These are phyloP conservation scores for Mucor plumbeus DNA, from an alignment of 371 early-diverging fungal genomes.

Conservation along the genomic window DNA sequence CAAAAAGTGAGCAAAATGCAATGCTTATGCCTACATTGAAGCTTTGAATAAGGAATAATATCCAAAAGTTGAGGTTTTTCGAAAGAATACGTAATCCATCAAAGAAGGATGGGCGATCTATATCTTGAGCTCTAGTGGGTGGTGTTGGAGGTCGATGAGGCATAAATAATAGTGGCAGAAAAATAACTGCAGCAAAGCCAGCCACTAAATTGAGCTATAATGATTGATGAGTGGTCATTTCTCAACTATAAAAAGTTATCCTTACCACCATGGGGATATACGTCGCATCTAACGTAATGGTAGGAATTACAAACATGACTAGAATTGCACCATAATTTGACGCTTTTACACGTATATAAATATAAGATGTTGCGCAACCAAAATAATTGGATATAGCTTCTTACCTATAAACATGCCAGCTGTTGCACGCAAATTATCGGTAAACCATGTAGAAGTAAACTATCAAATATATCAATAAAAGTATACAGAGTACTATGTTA, in stretches of 20 bases:
- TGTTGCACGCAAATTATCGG: slow-evolving; percentile 64
- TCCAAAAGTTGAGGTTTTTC: slow-evolving; percentile 47
- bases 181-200: slow-evolving; percentile 34
- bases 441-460: slow-evolving; percentile 70
- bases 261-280: slow-evolving; percentile 40
- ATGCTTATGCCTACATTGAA: slow-evolving; percentile 55
- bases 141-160: slow-evolving; percentile 53
- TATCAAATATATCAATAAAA: slow-evolving; percentile 17
- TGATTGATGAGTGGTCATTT: not conserved
- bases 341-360: slow-evolving; percentile 11
- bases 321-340: slow-evolving; percentile 61
- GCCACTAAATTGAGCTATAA: slow-evolving; percentile 43
- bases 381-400: not conserved
- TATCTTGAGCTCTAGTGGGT: slow-evolving; percentile 34
- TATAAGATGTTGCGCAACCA: not conserved
- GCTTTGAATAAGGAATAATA: slow-evolving; percentile 46
- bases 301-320: slow-evolving; percentile 59
- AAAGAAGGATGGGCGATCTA: slow-evolving; percentile 37
- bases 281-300: slow-evolving; percentile 41
- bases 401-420: slow-evolving; percentile 64
- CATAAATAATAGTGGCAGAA: slow-evolving; percentile 45
- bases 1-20: slow-evolving; percentile 52
- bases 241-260: not conserved
- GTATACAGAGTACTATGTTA: too few species aligned
- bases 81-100: slow-evolving; percentile 39